Percentiles rank a stretch among this genome's conserved stretches.
These are phyloP conservation scores for Chrysosporium queenslandicum DNA, from an alignment of 2,329 filamentous ascomycete species.

Conservation along the genomic window DNA sequence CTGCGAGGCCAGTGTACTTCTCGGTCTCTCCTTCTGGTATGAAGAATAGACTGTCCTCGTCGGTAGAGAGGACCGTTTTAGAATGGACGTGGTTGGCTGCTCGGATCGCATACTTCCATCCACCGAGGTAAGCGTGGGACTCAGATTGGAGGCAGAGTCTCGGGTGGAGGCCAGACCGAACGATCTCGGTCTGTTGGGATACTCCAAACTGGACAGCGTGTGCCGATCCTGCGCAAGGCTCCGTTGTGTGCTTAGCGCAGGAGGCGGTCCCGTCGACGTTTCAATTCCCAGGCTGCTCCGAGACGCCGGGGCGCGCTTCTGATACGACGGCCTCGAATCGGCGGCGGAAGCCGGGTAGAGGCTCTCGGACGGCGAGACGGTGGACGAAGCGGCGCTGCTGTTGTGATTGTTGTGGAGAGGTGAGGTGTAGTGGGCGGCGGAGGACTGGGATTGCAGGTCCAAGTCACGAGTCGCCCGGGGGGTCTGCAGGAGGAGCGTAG, in stretches of 20 bases:
- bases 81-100: slow-evolving; percentile 23
- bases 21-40: slow-evolving; percentile 17
- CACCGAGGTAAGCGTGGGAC: neutral
- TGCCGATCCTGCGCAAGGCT: slow-evolving; percentile 29
- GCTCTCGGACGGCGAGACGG: slow-evolving; percentile 13
- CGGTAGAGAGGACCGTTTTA: slow-evolving; percentile 12
- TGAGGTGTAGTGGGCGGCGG: slow-evolving; percentile 23
- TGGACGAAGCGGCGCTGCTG: slow-evolving; percentile 9
- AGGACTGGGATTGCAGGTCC: slow-evolving; percentile 19
- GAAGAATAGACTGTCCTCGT: slow-evolving; percentile 21
- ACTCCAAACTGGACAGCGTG: slow-evolving; percentile 4
- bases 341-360: slow-evolving; percentile 18
- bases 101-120: slow-evolving; percentile 23
- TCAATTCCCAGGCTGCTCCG: slow-evolving; percentile 43
- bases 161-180: slow-evolving; percentile 10
- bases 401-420: slow-evolving; percentile 28
- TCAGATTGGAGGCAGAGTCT: slow-evolving; percentile 15
- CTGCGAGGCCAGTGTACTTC: slow-evolving; percentile 11
- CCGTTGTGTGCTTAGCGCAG: slow-evolving; percentile 41
- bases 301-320: slow-evolving; percentile 38
- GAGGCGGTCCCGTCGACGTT: slow-evolving; percentile 42
- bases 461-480: slow-evolving; percentile 25
- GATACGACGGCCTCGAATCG: slow-evolving; percentile 16
- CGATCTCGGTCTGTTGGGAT: slow-evolving; percentile 13
- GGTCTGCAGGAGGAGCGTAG: slow-evolving; percentile 15